These are phyloP conservation scores for Debaryomyces psychrophilus DNA, from an alignment of 1,139 yeast species.

Conservation along the genomic window DNA sequence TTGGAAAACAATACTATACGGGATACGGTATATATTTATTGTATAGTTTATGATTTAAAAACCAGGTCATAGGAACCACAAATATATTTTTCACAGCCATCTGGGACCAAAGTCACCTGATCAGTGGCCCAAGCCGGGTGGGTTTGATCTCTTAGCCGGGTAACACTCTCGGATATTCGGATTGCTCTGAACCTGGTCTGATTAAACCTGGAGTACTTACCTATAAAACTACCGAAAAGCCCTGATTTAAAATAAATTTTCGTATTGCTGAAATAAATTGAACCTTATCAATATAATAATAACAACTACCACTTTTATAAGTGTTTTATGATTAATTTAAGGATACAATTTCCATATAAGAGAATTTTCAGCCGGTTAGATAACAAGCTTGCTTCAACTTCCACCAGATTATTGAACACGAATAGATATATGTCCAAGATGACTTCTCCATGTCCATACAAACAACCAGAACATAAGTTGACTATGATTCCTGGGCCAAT, in stretches of 20 bases:
- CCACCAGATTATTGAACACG: constrained; percentile 1
- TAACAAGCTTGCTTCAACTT: constrained; percentile 4
- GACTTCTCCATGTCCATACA: constrained; percentile 26
- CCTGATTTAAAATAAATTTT: neutral
- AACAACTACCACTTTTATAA: constrained; percentile 1
- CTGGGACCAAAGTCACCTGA: neutral
- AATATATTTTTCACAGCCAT: constrained; percentile 5
- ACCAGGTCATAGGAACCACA: neutral
- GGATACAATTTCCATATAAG: constrained; percentile 4
- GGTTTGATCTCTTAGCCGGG: neutral
- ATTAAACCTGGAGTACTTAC: neutral
- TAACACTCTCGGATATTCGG: neutral
- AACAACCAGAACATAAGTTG: constrained; percentile 55
- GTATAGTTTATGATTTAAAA: neutral
- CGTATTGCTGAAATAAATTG: neutral
- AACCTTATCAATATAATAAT: neutral
- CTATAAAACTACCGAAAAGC: neutral
- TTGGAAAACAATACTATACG: neutral
- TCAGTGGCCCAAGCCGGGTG: neutral
- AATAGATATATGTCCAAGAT: constrained; percentile 6
- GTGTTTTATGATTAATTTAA: constrained; percentile 9
- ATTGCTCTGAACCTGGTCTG: neutral
- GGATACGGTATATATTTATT: neutral
- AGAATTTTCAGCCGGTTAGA: constrained; percentile 4
- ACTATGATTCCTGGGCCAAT: constrained; percentile 94